Base-by-base conservation (phyloP, 768 basidiomycete species). In the Rhizopogon vesiculosus region DNA sequence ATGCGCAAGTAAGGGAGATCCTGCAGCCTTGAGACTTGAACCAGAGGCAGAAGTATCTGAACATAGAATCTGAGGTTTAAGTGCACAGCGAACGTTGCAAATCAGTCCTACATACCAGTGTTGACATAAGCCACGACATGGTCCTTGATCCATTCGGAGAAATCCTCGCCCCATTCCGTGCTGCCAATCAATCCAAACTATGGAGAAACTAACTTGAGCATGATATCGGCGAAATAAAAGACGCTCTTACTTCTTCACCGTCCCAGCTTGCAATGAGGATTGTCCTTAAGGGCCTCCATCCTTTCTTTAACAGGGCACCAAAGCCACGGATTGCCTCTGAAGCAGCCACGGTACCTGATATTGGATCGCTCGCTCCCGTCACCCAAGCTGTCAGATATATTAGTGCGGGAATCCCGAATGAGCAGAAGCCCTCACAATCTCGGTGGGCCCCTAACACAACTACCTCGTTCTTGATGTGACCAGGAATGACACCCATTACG, bases 271-370 rank as follows among this genome's bases (percentile, higher is more conserved):
- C 85, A 54, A 91, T 74, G 33, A 89, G 65, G 59, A 91, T 78
- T 7, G 86, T 89, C 55, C 89, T 72, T 7, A 93, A 73, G 9
- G 93, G 93, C 65, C 81, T 90, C 93, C 93, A 97, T 9, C 91
- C 92, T 22, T 74, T 74, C 66, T 74, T 73, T 13, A 89, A 69
- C 1, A 95, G 74, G 4, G 71, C 73, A 18, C 91, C 91, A 55
- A 90, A 80, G 16, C 86, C 90, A 28, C 84, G 81, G 53, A 94
- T 76, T 28, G 92, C 76, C 67, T 97, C 92, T 61, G 86, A 82
- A 5, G 91, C 73, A 8, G 86, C 81, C 0, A 85, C 89, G 1
- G 90, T 91, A 1, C 93, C 93, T 41, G 89, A 91, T 3, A 77
- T 81, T 0, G 90, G 90, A 66, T 93, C 91, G 12, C 80, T 78